Evolutionary conservation across 2,329 filamentous ascomycete genomes (phyloP).

Genomic region (Fusarium pseudograminearum): DNA sequence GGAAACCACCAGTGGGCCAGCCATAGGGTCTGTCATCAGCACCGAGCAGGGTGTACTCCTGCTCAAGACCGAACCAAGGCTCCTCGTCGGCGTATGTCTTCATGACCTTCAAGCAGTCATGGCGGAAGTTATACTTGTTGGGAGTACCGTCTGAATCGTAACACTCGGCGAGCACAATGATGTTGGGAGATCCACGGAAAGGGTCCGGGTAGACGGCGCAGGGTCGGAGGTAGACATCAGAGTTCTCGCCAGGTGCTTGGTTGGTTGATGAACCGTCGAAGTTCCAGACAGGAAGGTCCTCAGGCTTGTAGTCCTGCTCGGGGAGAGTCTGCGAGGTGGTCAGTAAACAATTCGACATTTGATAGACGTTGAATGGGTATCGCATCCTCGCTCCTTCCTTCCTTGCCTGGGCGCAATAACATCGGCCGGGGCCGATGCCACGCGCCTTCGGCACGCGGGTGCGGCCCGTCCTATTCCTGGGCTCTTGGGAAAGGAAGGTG

Average conservation of each 20-base stretch:
- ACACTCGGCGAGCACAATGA: constrained; percentile 93
- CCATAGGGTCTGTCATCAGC: constrained; percentile 89
- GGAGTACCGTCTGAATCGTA: constrained; percentile 94
- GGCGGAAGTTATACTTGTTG: constrained; percentile 98
- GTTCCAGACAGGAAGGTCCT: constrained; percentile 68
- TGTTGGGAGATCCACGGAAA: constrained; percentile 89
- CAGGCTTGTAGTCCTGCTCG: constrained; percentile 62
- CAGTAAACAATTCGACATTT: neutral
- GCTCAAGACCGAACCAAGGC: constrained; percentile 98
- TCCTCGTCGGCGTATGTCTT: constrained; percentile 82
- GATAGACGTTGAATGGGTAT: neutral
- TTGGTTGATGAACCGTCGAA: constrained; percentile 85
- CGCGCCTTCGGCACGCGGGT: constrained; percentile 7
- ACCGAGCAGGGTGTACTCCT: constrained; percentile 89
- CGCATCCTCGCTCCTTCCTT: neutral
- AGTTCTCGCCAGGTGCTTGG: constrained; percentile 95
- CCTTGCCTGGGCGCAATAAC: constrained; percentile 3
- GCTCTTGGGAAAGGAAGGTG: neutral
- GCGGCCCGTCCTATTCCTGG: constrained; percentile 19
- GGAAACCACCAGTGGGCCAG: constrained; percentile 77
- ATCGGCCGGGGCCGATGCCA: constrained; percentile 21
- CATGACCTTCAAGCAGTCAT: constrained; percentile 92
- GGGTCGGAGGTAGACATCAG: constrained; percentile 95
- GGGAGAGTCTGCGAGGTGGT: constrained; percentile 59
- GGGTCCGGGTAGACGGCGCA: constrained; percentile 91